phyloP scores from a whole-genome alignment of 306 rosid species.

The Lupinus albus region DNA sequence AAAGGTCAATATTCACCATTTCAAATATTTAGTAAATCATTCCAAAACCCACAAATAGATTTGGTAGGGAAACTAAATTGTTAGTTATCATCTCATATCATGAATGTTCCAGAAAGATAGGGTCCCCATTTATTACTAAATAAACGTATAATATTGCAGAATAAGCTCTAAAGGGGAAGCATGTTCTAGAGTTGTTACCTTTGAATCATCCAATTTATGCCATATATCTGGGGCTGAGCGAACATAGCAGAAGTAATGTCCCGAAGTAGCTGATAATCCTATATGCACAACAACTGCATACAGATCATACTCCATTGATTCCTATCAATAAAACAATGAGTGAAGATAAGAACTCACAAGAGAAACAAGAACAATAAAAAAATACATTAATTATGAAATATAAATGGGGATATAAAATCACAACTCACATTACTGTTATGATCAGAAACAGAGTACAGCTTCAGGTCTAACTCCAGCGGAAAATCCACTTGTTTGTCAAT shows the following conservation, averaged over 20 bases:
- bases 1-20: constrained; percentile 2
- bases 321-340: constrained; percentile 51
- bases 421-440: constrained; percentile 56
- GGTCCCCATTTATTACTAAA: background rate
- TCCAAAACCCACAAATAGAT: background rate
- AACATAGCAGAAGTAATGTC: constrained; percentile 83
- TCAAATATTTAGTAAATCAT: background rate
- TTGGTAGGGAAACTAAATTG: background rate
- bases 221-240: constrained; percentile 79
- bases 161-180: constrained; percentile 1
- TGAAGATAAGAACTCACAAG: constrained; percentile 11
- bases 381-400: background rate
- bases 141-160: background rate
- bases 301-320: constrained; percentile 66
- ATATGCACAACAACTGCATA: constrained; percentile 81
- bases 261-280: constrained; percentile 70
- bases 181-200: constrained; percentile 50
- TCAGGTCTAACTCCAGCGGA: constrained; percentile 79
- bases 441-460: constrained; percentile 55
- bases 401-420: constrained; percentile 2
- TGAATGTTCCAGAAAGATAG: background rate
- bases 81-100: constrained; percentile 8
- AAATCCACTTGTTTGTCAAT: constrained; percentile 76
- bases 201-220: constrained; percentile 77
- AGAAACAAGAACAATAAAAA: background rate